phyloP scores from a whole-genome alignment of 495 filamentous ascomycete species.

The Poronia punctata region DNA sequence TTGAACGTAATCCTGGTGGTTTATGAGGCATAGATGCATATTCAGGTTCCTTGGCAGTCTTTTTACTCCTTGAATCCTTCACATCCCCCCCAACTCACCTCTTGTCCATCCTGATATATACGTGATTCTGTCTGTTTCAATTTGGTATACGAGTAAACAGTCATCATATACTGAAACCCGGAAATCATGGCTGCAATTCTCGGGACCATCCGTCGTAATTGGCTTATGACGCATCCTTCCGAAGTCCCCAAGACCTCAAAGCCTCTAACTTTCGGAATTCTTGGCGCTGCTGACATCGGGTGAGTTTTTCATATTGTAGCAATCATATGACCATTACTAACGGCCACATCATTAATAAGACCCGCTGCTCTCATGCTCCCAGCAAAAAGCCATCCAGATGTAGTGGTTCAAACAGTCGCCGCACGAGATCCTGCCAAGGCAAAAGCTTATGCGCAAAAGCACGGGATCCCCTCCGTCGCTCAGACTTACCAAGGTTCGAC shows the following conservation, averaged over 20 bases:
- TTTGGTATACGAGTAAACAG: too few species aligned
- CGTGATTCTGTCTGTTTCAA: too few species aligned
- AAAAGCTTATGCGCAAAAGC: slow-evolving; percentile 47
- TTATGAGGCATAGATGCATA: too few species aligned
- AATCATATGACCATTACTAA: not conserved
- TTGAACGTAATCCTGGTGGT: too few species aligned
- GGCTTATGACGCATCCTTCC: slow-evolving; percentile 26
- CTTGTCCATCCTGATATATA: too few species aligned
- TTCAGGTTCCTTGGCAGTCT: too few species aligned
- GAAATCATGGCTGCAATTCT: slow-evolving; percentile 23
- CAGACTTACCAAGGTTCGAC: slow-evolving; percentile 43
- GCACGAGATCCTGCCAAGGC: slow-evolving; percentile 50
- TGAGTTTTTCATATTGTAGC: slow-evolving; percentile 24
- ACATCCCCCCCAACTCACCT: too few species aligned
- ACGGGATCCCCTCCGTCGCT: slow-evolving; percentile 50
- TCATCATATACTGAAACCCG: too few species aligned
- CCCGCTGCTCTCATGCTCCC: slow-evolving; percentile 49
- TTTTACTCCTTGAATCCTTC: too few species aligned
- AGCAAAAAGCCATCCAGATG: slow-evolving; percentile 51
- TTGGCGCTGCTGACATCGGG: slow-evolving; percentile 45
- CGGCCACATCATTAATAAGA: too few species aligned
- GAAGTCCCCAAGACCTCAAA: slow-evolving; percentile 25
- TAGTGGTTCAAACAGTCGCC: slow-evolving; percentile 52
- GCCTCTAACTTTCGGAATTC: slow-evolving; percentile 39
- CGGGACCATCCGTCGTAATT: slow-evolving; percentile 21